phyloP scores from a whole-genome alignment of 371 early-diverging fungal species.

The Mortierella sp. region DNA sequence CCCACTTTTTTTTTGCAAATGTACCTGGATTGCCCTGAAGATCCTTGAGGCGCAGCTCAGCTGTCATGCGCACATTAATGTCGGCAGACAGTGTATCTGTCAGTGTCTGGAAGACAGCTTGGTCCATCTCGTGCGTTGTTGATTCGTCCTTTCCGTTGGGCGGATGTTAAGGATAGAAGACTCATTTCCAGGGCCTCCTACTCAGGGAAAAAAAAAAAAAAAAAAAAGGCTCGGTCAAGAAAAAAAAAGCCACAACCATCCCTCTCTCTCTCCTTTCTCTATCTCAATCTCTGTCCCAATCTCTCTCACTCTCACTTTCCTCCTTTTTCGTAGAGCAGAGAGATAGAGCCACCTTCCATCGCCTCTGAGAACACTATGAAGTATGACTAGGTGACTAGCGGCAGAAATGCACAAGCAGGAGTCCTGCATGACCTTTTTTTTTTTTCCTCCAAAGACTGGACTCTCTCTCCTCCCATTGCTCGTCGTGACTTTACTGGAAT shows the following conservation, averaged over 20 bases:
- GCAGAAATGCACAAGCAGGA: not conserved
- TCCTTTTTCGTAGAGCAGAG: constrained; percentile 3
- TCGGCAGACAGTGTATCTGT: constrained; percentile 76
- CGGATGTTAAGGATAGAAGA: not conserved
- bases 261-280: not conserved
- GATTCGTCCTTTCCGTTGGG: not conserved
- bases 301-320: not conserved
- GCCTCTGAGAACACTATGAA: not conserved
- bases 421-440: no score
- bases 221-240: not conserved
- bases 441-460: not conserved
- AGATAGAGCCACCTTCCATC: not conserved
- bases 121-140: constrained; percentile 68
- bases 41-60: constrained; percentile 77
- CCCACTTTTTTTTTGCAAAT: no score
- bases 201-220: not conserved
- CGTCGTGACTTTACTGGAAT: constrained; percentile 1
- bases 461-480: constrained; percentile 7
- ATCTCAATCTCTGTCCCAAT: not conserved
- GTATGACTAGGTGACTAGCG: constrained; percentile 5
- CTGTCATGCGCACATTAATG: constrained; percentile 69
- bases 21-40: constrained; percentile 71
- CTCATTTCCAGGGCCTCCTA: no score
- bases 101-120: constrained; percentile 76
- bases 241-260: not conserved